Evolutionary conservation across 1,139 yeast genomes (phyloP).

Genomic region (Saccharomyces hybrid): DNA sequence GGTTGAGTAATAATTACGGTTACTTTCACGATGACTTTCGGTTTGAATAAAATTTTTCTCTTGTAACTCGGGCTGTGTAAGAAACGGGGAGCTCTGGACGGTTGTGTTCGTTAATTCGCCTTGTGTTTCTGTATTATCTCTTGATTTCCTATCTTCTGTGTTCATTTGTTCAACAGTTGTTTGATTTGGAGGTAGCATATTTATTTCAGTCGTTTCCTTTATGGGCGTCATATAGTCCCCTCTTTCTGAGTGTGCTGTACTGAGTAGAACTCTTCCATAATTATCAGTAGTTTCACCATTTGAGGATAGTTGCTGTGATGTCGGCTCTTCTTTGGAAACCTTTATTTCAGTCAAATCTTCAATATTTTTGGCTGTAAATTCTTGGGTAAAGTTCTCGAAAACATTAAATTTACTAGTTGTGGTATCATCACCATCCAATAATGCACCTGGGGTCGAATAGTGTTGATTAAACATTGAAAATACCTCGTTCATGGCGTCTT

Average conservation of each 20-base stretch:
- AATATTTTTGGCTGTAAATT: conserved; percentile 28
- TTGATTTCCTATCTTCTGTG: conserved; percentile 5
- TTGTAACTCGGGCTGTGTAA: conserved; percentile 20
- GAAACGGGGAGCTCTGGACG: conserved; percentile 25
- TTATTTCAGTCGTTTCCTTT: conserved; percentile 4
- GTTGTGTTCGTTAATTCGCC: conserved; percentile 8
- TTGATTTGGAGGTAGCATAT: conserved; percentile 18
- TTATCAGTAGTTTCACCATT: neutral
- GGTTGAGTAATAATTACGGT: neutral
- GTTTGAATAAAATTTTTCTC: conserved; percentile 2
- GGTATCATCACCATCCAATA: conserved; percentile 27
- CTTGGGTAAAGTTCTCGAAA: conserved; percentile 35
- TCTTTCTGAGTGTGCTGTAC: neutral
- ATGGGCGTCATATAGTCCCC: neutral
- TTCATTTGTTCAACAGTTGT: conserved; percentile 27
- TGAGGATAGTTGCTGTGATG: neutral
- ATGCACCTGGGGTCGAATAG: conserved; percentile 15
- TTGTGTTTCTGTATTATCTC: conserved; percentile 5
- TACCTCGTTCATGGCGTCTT: conserved; percentile 70
- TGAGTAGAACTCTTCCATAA: neutral
- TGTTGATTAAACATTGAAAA: conserved; percentile 63
- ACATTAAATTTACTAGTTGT: conserved; percentile 24
- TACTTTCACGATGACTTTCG: neutral
- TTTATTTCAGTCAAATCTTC: conserved; percentile 35
- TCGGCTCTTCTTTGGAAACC: conserved; percentile 6